Evolutionary conservation across 345 rosid species (phyloP).

Genomic region (Gossypioides kirkii): DNA sequence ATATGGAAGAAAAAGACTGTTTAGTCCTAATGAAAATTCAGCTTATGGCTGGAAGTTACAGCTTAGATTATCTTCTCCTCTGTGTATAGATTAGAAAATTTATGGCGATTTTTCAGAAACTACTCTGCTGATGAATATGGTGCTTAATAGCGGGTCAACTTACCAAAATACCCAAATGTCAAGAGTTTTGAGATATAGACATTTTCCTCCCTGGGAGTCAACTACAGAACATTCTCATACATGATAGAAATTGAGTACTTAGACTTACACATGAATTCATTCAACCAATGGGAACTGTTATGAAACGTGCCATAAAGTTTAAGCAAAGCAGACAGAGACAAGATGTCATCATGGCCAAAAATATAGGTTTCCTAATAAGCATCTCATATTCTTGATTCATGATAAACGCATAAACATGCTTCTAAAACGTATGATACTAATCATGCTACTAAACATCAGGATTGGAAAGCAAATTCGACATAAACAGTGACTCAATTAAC

Average conservation of each 20-base stretch:
- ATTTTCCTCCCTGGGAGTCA: background rate
- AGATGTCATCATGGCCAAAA: background rate
- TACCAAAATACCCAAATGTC: background rate
- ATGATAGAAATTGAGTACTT: background rate
- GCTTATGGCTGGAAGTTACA: background rate
- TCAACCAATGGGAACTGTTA: slow-evolving; percentile 1
- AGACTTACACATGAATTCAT: background rate
- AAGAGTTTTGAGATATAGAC: background rate
- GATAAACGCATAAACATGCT: background rate
- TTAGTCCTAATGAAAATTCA: background rate
- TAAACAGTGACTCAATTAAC: background rate
- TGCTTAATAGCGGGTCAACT: background rate
- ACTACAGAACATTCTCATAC: background rate
- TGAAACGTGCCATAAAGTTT: background rate
- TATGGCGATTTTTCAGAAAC: background rate
- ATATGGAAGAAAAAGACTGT: background rate
- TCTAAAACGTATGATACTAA: background rate
- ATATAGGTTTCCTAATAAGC: background rate
- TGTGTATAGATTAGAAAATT: background rate
- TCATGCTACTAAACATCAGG: background rate
- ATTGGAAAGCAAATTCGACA: background rate
- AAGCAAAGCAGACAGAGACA: background rate
- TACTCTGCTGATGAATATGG: background rate
- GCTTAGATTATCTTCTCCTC: background rate
- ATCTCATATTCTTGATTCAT: background rate